These are phyloP conservation scores for Arthrinium phaeospermum DNA, from an alignment of 2,329 filamentous ascomycete species.

Conservation along the genomic window DNA sequence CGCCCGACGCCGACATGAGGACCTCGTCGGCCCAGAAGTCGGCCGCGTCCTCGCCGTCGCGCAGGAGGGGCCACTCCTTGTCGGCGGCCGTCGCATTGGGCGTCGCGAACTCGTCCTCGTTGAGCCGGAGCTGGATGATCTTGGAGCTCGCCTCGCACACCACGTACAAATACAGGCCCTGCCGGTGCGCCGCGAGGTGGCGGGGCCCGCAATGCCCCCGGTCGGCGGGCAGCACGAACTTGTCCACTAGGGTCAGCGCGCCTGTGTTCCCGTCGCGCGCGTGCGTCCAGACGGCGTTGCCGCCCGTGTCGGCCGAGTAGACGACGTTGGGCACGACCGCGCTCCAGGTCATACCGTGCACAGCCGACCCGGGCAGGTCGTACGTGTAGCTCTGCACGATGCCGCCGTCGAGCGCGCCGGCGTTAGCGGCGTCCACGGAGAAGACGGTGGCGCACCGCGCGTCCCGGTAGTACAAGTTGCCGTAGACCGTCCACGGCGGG, in stretches of 20 bases:
- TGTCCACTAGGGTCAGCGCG: conserved; percentile 23
- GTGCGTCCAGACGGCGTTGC: conserved; percentile 48
- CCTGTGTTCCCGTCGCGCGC: conserved; percentile 29
- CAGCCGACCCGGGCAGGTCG: conserved; percentile 45
- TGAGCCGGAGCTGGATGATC: conserved; percentile 31
- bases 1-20: conserved; percentile 33
- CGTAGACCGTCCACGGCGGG: conserved; percentile 21
- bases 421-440: conserved; percentile 14
- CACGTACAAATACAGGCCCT: conserved; percentile 34
- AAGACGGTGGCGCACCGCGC: conserved; percentile 22
- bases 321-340: conserved; percentile 46
- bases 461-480: conserved; percentile 18
- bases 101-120: conserved; percentile 24
- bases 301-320: conserved; percentile 53
- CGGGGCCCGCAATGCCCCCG: conserved; percentile 33
- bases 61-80: conserved; percentile 32
- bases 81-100: conserved; percentile 7
- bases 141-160: conserved; percentile 36
- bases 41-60: conserved; percentile 26
- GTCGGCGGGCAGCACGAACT: conserved; percentile 23
- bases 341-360: conserved; percentile 55
- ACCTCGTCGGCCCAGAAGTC: conserved; percentile 42
- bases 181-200: conserved; percentile 34
- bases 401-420: conserved; percentile 21
- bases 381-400: conserved; percentile 54